These are phyloP conservation scores for Trichophyton rubrum DNA, from an alignment of 2,329 filamentous ascomycete genomes.

Conservation along the genomic window DNA sequence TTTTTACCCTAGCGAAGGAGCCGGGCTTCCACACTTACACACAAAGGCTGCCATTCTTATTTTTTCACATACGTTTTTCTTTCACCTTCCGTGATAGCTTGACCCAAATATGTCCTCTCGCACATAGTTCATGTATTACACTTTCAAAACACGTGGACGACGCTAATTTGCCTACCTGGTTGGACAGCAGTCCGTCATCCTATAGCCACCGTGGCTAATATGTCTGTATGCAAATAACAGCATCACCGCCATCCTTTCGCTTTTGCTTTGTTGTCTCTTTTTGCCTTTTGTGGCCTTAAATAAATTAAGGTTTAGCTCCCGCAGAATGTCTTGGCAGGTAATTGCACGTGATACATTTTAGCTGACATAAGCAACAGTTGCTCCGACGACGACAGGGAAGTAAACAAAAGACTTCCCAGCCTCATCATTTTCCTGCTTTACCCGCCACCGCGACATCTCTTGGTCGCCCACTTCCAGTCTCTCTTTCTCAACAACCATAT, in stretches of 20 bases:
- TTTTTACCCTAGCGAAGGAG: background rate
- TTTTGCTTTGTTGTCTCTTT: background rate
- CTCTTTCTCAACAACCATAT: background rate
- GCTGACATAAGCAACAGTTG: slow-evolving; percentile 6
- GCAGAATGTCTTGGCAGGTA: background rate
- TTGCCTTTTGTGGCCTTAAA: background rate
- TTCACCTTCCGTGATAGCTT: background rate
- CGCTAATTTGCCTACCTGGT: background rate
- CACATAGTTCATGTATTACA: background rate
- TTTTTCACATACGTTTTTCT: background rate
- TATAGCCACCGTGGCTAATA: background rate
- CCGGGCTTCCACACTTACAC: background rate
- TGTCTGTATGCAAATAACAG: background rate
- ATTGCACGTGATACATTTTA: background rate
- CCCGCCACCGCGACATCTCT: background rate
- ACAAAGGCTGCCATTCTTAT: background rate
- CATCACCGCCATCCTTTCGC: background rate
- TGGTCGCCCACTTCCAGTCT: background rate
- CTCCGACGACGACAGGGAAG: slow-evolving; percentile 2
- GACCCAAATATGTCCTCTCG: background rate
- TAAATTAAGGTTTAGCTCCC: background rate
- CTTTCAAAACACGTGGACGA: background rate
- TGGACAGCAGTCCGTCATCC: background rate
- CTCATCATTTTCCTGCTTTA: slow-evolving; percentile 2
- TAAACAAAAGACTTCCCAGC: slow-evolving; percentile 10